A percentile compares a stretch with the other conserved stretches of the same genome.
Conservation (phyloP, 2,329 filamentous ascomycete species). For the Diaporthe citriasiana region DNA sequence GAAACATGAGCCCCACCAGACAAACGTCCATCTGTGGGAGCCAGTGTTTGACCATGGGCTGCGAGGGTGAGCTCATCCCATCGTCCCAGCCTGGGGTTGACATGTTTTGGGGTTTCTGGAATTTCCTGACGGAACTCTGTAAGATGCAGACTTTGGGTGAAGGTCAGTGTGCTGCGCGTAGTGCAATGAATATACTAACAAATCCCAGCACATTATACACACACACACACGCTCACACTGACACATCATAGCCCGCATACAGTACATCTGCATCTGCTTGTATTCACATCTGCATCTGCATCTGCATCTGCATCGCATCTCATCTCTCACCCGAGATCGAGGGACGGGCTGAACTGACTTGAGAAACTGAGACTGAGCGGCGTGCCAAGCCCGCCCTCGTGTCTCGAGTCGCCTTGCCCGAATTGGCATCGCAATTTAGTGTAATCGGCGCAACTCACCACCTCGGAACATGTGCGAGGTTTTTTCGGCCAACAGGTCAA, state of each 20-base stretch:
- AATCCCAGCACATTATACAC: neutral
- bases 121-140: neutral
- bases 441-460: conserved; percentile 19
- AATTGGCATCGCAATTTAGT: conserved; percentile 31
- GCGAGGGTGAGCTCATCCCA: conserved; percentile 13
- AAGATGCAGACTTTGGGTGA: conserved; percentile 12
- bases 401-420: conserved; percentile 29
- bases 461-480: conserved; percentile 28
- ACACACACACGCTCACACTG: neutral
- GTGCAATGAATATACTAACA: neutral
- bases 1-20: conserved; percentile 35
- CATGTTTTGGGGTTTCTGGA: conserved; percentile 10
- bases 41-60: conserved; percentile 27
- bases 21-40: conserved; percentile 27
- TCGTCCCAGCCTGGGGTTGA: neutral
- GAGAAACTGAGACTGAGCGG: conserved; percentile 6
- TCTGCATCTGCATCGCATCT: neutral
- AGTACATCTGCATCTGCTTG: neutral
- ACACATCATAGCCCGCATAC: too few relatives aligned
- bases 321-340: neutral
- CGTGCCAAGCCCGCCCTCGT: conserved; percentile 23
- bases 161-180: neutral
- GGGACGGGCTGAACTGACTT: neutral
- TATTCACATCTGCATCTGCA: neutral
- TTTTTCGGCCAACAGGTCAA: neutral